Conservation (phyloP, 2,329 filamentous ascomycete genomes). For the Colletotrichum limetticola region DNA sequence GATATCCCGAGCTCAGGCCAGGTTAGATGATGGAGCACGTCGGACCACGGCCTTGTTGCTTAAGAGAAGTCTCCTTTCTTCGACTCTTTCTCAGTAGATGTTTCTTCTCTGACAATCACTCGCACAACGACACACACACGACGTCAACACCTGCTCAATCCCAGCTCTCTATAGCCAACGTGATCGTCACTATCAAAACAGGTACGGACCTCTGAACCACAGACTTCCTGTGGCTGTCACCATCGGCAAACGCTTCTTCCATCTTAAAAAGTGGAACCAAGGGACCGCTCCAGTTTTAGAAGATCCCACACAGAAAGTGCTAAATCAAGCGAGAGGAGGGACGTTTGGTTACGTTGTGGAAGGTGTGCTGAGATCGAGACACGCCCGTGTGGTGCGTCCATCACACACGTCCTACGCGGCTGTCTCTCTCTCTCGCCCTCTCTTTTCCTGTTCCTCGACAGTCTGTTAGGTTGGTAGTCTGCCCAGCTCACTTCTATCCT, state of each 20-base stretch:
- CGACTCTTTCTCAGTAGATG: neutral
- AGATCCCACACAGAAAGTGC: constrained; percentile 14
- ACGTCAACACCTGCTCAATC: neutral
- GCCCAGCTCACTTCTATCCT: neutral
- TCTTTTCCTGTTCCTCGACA: neutral
- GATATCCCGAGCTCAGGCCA: constrained; percentile 1
- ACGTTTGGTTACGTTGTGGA: neutral
- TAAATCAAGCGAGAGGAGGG: constrained; percentile 14
- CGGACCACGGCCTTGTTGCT: neutral
- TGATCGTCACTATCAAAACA: neutral
- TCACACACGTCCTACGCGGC: neutral
- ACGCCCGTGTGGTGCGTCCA: constrained; percentile 7
- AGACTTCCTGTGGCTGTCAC: constrained; percentile 16
- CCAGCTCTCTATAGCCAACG: neutral
- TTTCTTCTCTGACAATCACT: neutral
- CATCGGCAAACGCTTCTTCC: constrained; percentile 35
- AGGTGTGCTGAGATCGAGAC: neutral
- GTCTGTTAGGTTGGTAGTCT: neutral
- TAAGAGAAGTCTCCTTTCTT: neutral
- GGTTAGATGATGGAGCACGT: neutral
- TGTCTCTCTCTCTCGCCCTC: neutral
- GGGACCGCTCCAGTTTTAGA: constrained; percentile 35
- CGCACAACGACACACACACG: neutral
- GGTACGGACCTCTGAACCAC: constrained; percentile 6
- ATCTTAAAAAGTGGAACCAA: constrained; percentile 36